Evolutionary conservation across 257 asterid genomes (phyloP).

Genomic region (Primulina tabacum): DNA sequence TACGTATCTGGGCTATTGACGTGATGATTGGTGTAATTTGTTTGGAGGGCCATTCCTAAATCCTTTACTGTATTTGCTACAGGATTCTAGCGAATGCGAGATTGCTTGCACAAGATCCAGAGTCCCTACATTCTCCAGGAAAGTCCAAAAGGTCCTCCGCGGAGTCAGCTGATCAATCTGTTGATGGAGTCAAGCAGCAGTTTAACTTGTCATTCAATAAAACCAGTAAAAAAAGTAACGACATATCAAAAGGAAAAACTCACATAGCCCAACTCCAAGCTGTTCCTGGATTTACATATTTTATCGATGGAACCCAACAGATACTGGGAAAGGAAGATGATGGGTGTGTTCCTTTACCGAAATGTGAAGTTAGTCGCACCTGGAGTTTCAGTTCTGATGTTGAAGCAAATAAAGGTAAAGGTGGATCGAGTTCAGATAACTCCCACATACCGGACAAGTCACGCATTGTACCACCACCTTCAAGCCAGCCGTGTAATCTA

Average conservation of each 20-base stretch:
- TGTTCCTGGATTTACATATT: conserved; percentile 68
- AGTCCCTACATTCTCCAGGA: conserved; percentile 34
- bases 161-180: conserved; percentile 49
- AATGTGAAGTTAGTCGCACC: conserved; percentile 48
- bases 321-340: conserved; percentile 37
- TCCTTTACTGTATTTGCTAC: conserved; percentile 14
- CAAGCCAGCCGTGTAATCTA: conserved; percentile 31
- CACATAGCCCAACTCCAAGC: conserved; percentile 70
- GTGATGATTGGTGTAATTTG: conserved; percentile 9
- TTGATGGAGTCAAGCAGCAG: conserved; percentile 58
- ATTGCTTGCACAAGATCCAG: conserved; percentile 34
- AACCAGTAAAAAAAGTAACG: conserved; percentile 43
- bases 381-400: conserved; percentile 62
- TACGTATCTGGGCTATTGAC: background rate
- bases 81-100: conserved; percentile 36
- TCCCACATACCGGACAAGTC: conserved; percentile 33
- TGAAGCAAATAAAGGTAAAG: conserved; percentile 36
- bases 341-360: conserved; percentile 37
- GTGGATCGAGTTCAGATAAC: conserved; percentile 41
- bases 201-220: conserved; percentile 72
- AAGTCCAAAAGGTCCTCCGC: conserved; percentile 32
- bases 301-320: conserved; percentile 50
- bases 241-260: conserved; percentile 48
- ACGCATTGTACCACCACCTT: conserved; percentile 28
- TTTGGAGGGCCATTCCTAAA: conserved; percentile 20